Base-by-base conservation (phyloP, 2,329 filamentous ascomycete genomes). In the Alternaria gaisen region DNA sequence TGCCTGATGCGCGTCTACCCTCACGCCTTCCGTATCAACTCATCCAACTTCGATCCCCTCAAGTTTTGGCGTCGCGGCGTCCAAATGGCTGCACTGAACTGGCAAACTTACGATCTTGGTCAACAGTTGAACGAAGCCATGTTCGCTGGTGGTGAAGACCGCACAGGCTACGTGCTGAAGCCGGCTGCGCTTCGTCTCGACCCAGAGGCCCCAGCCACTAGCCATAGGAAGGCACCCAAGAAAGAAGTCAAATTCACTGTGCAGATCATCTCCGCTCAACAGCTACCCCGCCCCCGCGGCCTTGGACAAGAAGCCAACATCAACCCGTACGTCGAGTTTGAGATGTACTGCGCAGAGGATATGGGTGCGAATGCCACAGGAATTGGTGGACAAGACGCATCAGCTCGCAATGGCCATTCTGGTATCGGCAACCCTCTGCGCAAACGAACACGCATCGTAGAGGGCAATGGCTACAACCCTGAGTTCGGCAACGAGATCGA, bases 101-200 rank as follows among this genome's bases (percentile, higher is more conserved):
- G 95, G 94, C 95, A 99, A 80, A 98, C 94, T 0, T 97, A 96
- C 73, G 95, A 98, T 75, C 85, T 96, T 18, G 93, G 94, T 46
- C 95, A 97, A 87, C 94, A 98, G 76, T 86, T 98, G 78, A 98
- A 98, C 77, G 91, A 95, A 69, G 95, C 95, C 73, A 98, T 99
- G 95, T 99, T 97, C 76, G 91, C 93, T 47, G 92, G 92, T 59
- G 92, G 93, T 43, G 90, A 87, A 12, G 95, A 97, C 80, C 88
- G 89, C 57, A 92, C 91, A 3, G 95, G 95, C 44, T 99, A 98
- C 72, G 93, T 98, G 14, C 86, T 97, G 54, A 99, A 99, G 82
- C 94, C 95, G 20, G 87, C 89, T 36, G 92, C 94, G 74, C 88
- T 97, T 63, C 91, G 94, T 68, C 75, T 71, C 44, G 69, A 74